Evolutionary conservation across 805 yeast species (phyloP), one percentile per base, ranked within the genome.

Genomic region (Lachancea mirantina): DNA sequence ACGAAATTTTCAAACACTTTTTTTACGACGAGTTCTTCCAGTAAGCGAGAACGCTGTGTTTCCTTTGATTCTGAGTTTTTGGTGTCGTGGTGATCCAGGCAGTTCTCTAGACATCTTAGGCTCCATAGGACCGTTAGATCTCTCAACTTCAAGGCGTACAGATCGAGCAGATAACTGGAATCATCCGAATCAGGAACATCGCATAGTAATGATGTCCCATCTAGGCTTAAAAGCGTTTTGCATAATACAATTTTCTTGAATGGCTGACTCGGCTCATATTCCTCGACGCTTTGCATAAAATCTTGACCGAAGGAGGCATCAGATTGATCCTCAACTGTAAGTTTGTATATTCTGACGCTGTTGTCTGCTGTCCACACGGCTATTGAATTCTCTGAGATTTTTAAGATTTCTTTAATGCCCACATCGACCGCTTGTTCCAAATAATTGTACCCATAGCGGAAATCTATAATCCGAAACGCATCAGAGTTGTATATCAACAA

Each of bases 1-100:
- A 67, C 66, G 33, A 78, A 76, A 11, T 66, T 47, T 5, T 43
- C 41, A 15, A 53, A 53, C 5, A 54, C 40, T 18, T 30, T 34
- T 16, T 36, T 36, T 2, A 47, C 37, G 5, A 56, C 44, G 5
- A 40, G 26, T 3, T 41, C 41, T 34, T 53, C 49, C 8, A 53
- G 23, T 10, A 21, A 38, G 7, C 14, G 19, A 20, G 27, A 22
- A 10, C 36, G 24, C 13, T 13, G 31, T 19, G 19, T 34, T 7
- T 21, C 10, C 15, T 24, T 18, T 8, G 29, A 15, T 11, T 23
- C 11, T 9, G 13, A 14, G 19, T 18, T 18, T 23, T 25, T 14
- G 17, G 15, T 8, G 17, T 14, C 22, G 39, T 23, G 10, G 25
- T 34, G 36, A 13, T n/a, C 23, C 24, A 43, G 40, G 14, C 47